Evolutionary conservation across 495 filamentous ascomycete species (phyloP), one percentile per base, ranked within the genome.

Genomic region (Astrothelium subdiscretum): DNA sequence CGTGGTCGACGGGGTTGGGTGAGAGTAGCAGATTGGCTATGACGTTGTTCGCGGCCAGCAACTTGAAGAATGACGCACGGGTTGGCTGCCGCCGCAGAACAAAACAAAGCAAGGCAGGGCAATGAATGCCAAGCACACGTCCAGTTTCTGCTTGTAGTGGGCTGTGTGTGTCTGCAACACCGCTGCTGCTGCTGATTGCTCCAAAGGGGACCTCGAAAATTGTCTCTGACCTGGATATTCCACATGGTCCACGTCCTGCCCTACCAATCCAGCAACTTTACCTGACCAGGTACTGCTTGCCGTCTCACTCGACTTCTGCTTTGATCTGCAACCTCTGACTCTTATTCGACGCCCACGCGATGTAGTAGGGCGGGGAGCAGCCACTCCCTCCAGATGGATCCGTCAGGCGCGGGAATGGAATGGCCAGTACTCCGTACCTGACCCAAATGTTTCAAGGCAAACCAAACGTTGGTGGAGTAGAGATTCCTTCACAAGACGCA

Each of bases 21-120:
- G 48, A 26, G 48, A 54, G 48, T 54, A 10, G 48, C 48, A 54
- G 48, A 29, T 54, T 29, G 48, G 24, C 48, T 54, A 54, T 54
- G 48, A 54, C 48, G 48, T 54, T 54, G 48, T 6, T 20, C 48
- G 26, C 0, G 48, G 12, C 48, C 48, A 54, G 48, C 22, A 54
- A n/a, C n/a, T n/a, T n/a, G n/a, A n/a, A 54, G 48, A 54, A 54
- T 54, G 48, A 54, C 24, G 48, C 42, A 48, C 24, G 48, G 48
- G 48, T 54, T 54, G 48, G 48, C 5, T 20, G 48, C 48, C 26
- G 48, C 48, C 43, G 43, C n/a, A 22, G 13, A 20, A 22, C 43
- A 48, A 48, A 48, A 20, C 43, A 48, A 48, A 15, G 43, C 12
- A 10, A 22, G 43, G 11, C 43, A 6, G 35, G 15, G 35, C 35